Evolutionary conservation across 495 filamentous ascomycete species (phyloP).

Genomic region (Tuber aestivum): DNA sequence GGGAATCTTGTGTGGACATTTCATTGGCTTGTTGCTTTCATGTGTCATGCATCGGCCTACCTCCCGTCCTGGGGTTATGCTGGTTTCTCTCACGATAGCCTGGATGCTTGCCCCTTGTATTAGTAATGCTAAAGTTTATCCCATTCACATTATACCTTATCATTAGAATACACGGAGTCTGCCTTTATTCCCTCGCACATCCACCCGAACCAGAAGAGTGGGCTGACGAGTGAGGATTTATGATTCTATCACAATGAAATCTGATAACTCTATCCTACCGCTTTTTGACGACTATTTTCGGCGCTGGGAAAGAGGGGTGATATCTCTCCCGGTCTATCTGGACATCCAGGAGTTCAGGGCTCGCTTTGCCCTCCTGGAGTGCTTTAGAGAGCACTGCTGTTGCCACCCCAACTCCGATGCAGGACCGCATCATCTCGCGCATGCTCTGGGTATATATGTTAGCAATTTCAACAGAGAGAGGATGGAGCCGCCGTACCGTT

Average conservation of each 20-base stretch:
- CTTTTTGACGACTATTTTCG: constrained; percentile 17
- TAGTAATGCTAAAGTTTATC: not conserved
- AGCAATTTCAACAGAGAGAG: constrained; percentile 4
- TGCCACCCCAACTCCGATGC: constrained; percentile 46
- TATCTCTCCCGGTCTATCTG: constrained; percentile 36
- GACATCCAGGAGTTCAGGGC: constrained; percentile 30
- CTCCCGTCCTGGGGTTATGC: not conserved
- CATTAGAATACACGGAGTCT: not conserved
- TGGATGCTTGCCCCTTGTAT: not conserved
- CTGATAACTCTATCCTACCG: constrained; percentile 4
- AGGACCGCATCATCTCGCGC: constrained; percentile 40
- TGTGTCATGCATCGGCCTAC: not conserved
- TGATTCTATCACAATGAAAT: not conserved
- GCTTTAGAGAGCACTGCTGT: constrained; percentile 41
- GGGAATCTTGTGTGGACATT: not conserved
- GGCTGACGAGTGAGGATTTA: not conserved
- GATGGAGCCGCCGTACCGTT: constrained; percentile 20
- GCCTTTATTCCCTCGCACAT: not conserved
- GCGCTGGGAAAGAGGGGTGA: constrained; percentile 39
- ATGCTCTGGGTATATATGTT: constrained; percentile 28
- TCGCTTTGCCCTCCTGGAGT: constrained; percentile 29
- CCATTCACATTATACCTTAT: not conserved
- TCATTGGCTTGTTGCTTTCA: not conserved
- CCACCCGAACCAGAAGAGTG: not conserved
- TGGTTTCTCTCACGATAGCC: not conserved